Base-by-base conservation (phyloP, 345 rosid species). In the Hibiscus syriacus region DNA sequence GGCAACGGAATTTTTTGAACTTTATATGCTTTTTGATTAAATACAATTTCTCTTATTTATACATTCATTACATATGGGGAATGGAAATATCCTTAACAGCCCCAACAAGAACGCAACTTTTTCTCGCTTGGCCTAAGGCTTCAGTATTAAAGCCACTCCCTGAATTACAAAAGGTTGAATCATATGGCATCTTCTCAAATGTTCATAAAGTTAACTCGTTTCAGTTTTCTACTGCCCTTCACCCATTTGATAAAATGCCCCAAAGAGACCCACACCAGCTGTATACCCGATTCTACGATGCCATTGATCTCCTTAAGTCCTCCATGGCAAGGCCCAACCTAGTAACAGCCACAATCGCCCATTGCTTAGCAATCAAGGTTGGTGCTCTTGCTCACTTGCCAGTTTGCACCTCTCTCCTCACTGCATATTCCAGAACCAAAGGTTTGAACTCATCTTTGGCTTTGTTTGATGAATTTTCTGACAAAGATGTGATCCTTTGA, bases 321-420 rank as follows among this genome's bases (percentile, higher is more conserved):
- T 62, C 71, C 68, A 11, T 55, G 70, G 14, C 22, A 73, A 70
- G 67, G 60, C 70, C 50, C n/a, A 70, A 71, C 65, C 36, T 22
- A 7, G 70, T 59, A 13, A 63, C 75, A 46, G 65, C 74, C 17
- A 41, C 50, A 63, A 49, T 34, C 39, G 72, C 60, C 39, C 93
- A 87, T 78, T 85, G 87, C 78, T 83, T 76, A 6, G 85, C 80
- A 34, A 62, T 87, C 73, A 87, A 87, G 83, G 64, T 68, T 65
- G 88, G 87, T 17, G 74, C 74, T 55, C 73, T 85, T 4, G 56
- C 73, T 14, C 80, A 82, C 76, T 76, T 84, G 65, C 84, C 80
- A 55, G 63, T 67, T 25, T 75, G 79, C 56, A 81, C 87, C 13
- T 73, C 80, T 67, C 81, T 85, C 45, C 81, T 87, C 55, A 71